Conservation (phyloP, 2,329 filamentous ascomycete species). For the Nectriaceae sp. region DNA sequence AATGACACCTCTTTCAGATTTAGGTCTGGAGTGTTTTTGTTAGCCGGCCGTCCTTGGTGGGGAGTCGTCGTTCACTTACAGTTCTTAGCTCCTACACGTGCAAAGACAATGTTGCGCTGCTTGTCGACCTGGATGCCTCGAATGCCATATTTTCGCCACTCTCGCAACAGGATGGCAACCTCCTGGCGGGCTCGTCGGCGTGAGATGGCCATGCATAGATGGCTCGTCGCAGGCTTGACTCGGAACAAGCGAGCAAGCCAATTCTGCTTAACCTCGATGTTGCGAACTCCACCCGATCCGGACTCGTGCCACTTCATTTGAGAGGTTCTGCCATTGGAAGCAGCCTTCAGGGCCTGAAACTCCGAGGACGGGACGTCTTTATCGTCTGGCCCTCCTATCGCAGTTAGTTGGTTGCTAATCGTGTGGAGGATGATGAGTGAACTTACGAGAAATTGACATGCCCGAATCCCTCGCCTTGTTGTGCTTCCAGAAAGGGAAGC, state of each 20-base stretch:
- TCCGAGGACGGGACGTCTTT: slow-evolving; percentile 14
- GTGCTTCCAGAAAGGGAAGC: slow-evolving; percentile 57
- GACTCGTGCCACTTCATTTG: slow-evolving; percentile 36
- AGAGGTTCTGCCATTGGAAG: slow-evolving; percentile 10
- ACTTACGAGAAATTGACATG: slow-evolving; percentile 49
- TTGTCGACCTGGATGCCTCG: slow-evolving; percentile 78
- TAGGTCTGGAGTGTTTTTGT: slow-evolving; percentile 57
- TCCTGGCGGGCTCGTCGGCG: slow-evolving; percentile 73
- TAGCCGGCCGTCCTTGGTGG: not conserved
- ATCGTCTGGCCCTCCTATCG: slow-evolving; percentile 12
- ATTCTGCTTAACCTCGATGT: slow-evolving; percentile 71
- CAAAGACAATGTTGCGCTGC: slow-evolving; percentile 76
- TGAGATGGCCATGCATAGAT: slow-evolving; percentile 74
- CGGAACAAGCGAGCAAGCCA: slow-evolving; percentile 90
- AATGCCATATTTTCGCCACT: slow-evolving; percentile 84
- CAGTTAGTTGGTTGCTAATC: slow-evolving; percentile 8
- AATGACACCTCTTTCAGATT: slow-evolving; percentile 87
- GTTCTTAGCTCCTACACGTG: slow-evolving; percentile 73
- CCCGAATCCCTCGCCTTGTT: slow-evolving; percentile 45
- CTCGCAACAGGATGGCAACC: slow-evolving; percentile 70
- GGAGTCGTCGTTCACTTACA: slow-evolving; percentile 55
- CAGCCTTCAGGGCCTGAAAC: slow-evolving; percentile 21
- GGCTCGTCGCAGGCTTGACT: slow-evolving; percentile 77
- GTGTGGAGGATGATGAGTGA: not conserved
- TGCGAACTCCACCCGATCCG: slow-evolving; percentile 44